Evolutionary conservation across 1,284 basidiomycete species (phyloP).

Genomic region (Sutorius eximius): DNA sequence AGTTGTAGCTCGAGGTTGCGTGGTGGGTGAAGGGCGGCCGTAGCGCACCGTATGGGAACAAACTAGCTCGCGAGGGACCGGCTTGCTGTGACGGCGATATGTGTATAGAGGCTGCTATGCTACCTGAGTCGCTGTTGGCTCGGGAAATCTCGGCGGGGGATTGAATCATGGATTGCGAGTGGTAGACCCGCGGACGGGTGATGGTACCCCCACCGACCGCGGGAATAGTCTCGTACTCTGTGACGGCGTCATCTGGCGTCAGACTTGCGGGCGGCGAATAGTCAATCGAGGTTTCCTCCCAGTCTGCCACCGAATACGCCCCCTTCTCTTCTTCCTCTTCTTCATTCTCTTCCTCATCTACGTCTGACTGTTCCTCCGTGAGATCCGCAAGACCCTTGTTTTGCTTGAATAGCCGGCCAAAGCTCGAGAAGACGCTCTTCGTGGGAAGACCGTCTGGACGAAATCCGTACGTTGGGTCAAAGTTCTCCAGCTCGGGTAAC

Average conservation of each 20-base stretch:
- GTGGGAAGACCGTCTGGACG: constrained; percentile 84
- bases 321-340: constrained; percentile 41
- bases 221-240: constrained; percentile 70
- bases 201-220: constrained; percentile 78
- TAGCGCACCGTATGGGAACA: constrained; percentile 7
- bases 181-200: constrained; percentile 71
- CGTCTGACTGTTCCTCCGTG: constrained; percentile 61
- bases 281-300: constrained; percentile 55
- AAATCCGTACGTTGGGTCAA: constrained; percentile 97
- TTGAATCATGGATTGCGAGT: constrained; percentile 66
- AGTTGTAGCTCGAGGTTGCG: constrained; percentile 24
- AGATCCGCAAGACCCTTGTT: constrained; percentile 77
- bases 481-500: constrained; percentile 80
- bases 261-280: constrained; percentile 36
- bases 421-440: constrained; percentile 69
- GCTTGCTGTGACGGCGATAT: constrained; percentile 13
- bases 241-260: constrained; percentile 31
- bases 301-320: constrained; percentile 65
- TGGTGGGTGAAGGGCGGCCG: constrained; percentile 18
- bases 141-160: constrained; percentile 39
- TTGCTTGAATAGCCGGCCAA: constrained; percentile 68
- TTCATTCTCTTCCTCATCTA: constrained; percentile 41
- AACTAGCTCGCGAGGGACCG: constrained; percentile 17
- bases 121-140: constrained; percentile 2
- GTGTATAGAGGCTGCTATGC: constrained; percentile 12